A percentile compares a stretch with the other conserved stretches of the same genome.
Conservation (phyloP, 2,329 filamentous ascomycete species). For the Colletotrichum salicis region DNA sequence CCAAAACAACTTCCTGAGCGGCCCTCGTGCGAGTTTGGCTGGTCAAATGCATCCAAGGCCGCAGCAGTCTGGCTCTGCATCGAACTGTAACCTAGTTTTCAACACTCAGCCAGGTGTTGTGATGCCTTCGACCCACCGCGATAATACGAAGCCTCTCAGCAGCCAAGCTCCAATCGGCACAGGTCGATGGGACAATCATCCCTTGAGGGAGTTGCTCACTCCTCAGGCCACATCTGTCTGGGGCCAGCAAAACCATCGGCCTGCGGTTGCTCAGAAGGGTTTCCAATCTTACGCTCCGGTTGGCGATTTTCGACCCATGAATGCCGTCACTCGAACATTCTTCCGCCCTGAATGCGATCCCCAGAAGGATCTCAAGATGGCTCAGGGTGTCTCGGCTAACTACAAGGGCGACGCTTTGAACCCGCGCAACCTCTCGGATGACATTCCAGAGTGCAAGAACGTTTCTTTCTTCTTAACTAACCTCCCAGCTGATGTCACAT, state of each 20-base stretch:
- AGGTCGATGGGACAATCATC: background rate
- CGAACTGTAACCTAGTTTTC: background rate
- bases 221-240: background rate
- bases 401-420: constrained; percentile 53
- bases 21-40: background rate
- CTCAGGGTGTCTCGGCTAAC: constrained; percentile 43
- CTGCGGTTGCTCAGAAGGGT: background rate
- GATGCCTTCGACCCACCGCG: background rate
- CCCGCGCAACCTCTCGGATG: constrained; percentile 50
- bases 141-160: no score
- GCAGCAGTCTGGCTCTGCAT: background rate
- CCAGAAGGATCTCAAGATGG: constrained; percentile 16
- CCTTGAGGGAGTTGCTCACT: background rate
- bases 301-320: constrained; percentile 20
- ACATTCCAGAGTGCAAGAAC: constrained; percentile 54
- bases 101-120: background rate
- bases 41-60: background rate
- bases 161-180: background rate
- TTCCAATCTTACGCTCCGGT: background rate
- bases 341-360: background rate
- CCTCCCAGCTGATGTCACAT: constrained; percentile 55
- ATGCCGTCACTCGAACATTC: constrained; percentile 10
- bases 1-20: background rate
- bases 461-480: constrained; percentile 65
- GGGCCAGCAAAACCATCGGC: background rate